Percentiles rank a stretch among this genome's conserved stretches.
These are phyloP conservation scores for Plasmodium vivax DNA, from an alignment of 169 alveolate species.

Conservation along the genomic window DNA sequence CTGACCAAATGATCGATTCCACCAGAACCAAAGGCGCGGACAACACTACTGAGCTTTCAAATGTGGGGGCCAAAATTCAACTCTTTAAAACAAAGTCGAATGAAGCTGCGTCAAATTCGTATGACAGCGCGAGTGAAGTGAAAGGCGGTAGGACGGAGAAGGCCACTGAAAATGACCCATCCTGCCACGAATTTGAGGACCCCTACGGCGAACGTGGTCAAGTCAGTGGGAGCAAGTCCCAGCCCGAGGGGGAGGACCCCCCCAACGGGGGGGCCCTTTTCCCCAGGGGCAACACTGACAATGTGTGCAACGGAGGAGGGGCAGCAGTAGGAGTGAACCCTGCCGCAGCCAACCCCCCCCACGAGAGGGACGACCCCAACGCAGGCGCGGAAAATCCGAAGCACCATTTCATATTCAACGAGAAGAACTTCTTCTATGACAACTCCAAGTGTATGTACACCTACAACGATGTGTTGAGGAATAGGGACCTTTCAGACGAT, in stretches of 20 bases:
- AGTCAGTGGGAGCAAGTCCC: neutral
- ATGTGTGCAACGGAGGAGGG: neutral
- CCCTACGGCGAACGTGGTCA: slow-evolving; percentile 29
- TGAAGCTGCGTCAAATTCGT: neutral
- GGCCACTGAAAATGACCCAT: slow-evolving; percentile 1
- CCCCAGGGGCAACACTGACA: neutral
- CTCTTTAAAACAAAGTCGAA: neutral
- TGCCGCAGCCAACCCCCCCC: neutral
- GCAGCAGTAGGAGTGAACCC: neutral
- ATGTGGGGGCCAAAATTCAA: neutral
- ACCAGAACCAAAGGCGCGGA: neutral
- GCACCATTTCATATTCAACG: slow-evolving; percentile 28
- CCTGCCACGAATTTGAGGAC: slow-evolving; percentile 15
- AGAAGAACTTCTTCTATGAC: slow-evolving; percentile 70
- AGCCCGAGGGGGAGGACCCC: neutral
- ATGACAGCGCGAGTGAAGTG: neutral
- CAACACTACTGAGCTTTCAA: neutral
- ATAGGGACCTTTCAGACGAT: slow-evolving; percentile 46
- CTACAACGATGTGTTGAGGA: slow-evolving; percentile 64
- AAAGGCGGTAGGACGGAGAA: neutral
- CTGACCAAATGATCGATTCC: neutral
- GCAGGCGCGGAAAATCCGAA: neutral
- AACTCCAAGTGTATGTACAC: slow-evolving; percentile 63
- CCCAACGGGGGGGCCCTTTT: neutral
- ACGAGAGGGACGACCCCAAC: slow-evolving; percentile 19